These are phyloP conservation scores for Auxenochlorella pyrenoidosa DNA, from an alignment of 139 green algal species.

Conservation along the genomic window DNA sequence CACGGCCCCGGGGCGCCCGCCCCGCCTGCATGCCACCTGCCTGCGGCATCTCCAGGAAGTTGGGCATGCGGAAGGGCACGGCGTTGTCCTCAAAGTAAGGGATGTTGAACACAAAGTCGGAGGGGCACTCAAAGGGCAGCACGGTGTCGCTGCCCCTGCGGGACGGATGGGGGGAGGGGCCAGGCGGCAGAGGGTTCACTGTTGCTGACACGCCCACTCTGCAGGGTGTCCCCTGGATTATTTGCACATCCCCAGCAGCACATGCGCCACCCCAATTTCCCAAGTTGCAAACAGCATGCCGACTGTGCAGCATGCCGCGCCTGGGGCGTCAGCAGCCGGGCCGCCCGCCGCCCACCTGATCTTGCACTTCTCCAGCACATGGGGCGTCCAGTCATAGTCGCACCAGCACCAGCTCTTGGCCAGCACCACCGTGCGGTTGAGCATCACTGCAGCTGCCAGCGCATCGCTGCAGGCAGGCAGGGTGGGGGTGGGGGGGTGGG, in stretches of 20 bases:
- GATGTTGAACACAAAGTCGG: constrained; percentile 27
- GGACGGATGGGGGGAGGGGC: not conserved
- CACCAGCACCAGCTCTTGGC: constrained; percentile 23
- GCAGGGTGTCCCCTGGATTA: no score
- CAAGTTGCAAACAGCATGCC: not conserved
- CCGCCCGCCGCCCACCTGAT: constrained; percentile 1
- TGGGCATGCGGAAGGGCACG: not conserved
- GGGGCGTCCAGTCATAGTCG: constrained; percentile 15
- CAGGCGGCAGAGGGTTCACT: not conserved
- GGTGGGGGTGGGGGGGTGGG: no score
- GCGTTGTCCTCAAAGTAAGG: not conserved
- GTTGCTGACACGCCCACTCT: no score
- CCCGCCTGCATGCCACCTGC: not conserved
- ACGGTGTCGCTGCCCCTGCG: constrained; percentile 11
- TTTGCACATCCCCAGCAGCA: no score
- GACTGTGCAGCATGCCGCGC: no score
- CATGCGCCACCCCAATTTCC: no score
- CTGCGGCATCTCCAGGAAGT: constrained; percentile 17
- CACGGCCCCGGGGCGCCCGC: no score
- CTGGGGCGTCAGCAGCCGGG: no score
- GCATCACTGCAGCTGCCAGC: constrained; percentile 16
- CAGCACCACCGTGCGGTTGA: constrained; percentile 26
- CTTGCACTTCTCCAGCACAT: constrained; percentile 22
- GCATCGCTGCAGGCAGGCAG: constrained; percentile 11
- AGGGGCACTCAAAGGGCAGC: constrained; percentile 26